Percentiles rank a stretch among this genome's conserved stretches.
Conservation (phyloP, 176 grass and related monocot genomes). For the Poa annua region DNA sequence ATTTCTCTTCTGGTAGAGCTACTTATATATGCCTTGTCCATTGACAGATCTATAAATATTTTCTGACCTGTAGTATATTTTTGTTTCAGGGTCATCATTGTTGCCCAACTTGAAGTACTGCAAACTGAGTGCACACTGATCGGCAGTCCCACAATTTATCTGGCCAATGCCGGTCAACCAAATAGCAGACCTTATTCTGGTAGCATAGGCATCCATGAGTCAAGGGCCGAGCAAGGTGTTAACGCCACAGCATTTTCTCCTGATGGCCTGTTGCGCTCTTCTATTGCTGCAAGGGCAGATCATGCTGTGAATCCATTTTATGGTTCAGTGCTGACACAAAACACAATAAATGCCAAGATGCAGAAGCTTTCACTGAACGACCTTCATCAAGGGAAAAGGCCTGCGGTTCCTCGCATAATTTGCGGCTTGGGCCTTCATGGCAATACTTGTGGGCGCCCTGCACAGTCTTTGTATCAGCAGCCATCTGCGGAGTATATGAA, state of each 20-base stretch:
- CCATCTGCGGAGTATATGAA: constrained; percentile 58
- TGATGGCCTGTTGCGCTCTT: constrained; percentile 7
- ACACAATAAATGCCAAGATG: constrained; percentile 36
- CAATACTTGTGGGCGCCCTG: constrained; percentile 48
- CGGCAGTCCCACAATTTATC: constrained; percentile 57
- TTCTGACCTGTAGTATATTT: constrained; percentile 22
- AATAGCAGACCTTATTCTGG: constrained; percentile 38
- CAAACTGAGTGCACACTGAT: constrained; percentile 52
- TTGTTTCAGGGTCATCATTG: constrained; percentile 66
- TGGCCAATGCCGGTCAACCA: constrained; percentile 43
- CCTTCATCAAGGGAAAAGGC: constrained; percentile 62
- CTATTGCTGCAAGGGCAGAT: constrained; percentile 35
- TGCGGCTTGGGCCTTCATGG: constrained; percentile 40
- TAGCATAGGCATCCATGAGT: constrained; percentile 34
- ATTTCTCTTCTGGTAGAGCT: constrained; percentile 1
- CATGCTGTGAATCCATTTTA: constrained; percentile 38
- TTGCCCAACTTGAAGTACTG: constrained; percentile 73
- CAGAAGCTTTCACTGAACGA: constrained; percentile 48
- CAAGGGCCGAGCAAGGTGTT: constrained; percentile 34
- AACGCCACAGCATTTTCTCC: constrained; percentile 45
- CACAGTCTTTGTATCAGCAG: constrained; percentile 51
- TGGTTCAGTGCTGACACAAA: constrained; percentile 30
- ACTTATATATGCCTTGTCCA: constrained; percentile 12
- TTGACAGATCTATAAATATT: constrained; percentile 33
- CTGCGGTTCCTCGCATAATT: constrained; percentile 39